A percentile compares a stretch with the other conserved stretches of the same genome.
Conservation (phyloP, 225 moss, liverwort and hornwort genomes). For the Marchantia polymorpha region DNA sequence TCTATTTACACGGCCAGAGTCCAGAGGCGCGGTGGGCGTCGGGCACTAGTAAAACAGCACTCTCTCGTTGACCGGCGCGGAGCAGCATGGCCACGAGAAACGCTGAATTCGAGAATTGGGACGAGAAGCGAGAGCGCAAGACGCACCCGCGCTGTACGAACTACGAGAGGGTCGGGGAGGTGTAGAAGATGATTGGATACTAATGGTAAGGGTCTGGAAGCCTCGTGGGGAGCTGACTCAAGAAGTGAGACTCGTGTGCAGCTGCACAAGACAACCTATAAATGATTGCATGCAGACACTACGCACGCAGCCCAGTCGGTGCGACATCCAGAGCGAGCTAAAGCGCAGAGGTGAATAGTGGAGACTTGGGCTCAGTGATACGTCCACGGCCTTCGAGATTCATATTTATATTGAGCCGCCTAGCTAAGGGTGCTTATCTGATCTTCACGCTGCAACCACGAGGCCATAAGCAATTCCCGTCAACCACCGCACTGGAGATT, state of each 20-base stretch:
- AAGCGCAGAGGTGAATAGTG: background rate
- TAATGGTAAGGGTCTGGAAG: slow-evolving; percentile 18
- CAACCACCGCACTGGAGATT: slow-evolving; percentile 14
- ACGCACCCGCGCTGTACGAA: background rate
- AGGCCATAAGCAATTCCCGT: slow-evolving; percentile 13
- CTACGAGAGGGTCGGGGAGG: background rate
- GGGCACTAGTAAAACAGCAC: background rate
- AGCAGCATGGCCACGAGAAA: background rate
- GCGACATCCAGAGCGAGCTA: slow-evolving; percentile 4
- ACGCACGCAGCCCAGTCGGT: background rate
- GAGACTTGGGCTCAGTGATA: slow-evolving; percentile 6
- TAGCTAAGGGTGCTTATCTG: slow-evolving; percentile 13
- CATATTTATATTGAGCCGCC: slow-evolving; percentile 25
- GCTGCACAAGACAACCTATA: slow-evolving; percentile 19
- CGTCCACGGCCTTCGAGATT: slow-evolving; percentile 3
- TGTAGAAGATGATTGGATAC: slow-evolving; percentile 28
- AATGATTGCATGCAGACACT: slow-evolving; percentile 35
- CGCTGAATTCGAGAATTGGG: background rate
- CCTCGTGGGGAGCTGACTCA: slow-evolving; percentile 35
- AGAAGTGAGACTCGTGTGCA: slow-evolving; percentile 17
- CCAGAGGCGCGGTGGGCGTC: too few relatives aligned
- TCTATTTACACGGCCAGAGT: background rate
- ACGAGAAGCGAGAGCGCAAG: background rate
- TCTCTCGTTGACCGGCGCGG: background rate
- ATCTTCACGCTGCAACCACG: slow-evolving; percentile 1